Conservation (phyloP, 1,139 yeast genomes). For the Yamadazyma jaroonii region DNA sequence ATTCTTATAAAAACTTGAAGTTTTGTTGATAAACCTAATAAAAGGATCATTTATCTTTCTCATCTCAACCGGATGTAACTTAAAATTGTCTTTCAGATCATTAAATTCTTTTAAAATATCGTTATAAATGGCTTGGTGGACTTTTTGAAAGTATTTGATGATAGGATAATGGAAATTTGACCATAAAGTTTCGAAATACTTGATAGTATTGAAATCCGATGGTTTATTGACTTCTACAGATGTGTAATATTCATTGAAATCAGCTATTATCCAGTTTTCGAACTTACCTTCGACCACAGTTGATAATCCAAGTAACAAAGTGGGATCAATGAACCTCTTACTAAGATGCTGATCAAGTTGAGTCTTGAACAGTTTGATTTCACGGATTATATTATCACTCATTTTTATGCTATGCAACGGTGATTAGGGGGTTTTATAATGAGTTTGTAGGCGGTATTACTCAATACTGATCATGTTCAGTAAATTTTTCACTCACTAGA, state of each 20-base stretch:
- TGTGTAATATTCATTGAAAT: constrained; percentile 25
- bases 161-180: constrained; percentile 61
- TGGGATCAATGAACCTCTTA: constrained; percentile 37
- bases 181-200: constrained; percentile 53
- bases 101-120: constrained; percentile 15
- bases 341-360: constrained; percentile 30
- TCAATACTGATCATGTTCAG: no score
- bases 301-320: constrained; percentile 44
- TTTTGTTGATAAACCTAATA: constrained; percentile 45
- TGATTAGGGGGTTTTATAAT: background rate
- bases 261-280: constrained; percentile 33
- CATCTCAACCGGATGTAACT: constrained; percentile 48
- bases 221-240: constrained; percentile 15
- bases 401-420: background rate
- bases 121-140: constrained; percentile 30
- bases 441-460: no score
- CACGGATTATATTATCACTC: constrained; percentile 14
- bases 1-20: constrained; percentile 45
- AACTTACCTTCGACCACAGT: constrained; percentile 43
- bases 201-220: constrained; percentile 29
- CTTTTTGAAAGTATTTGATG: constrained; percentile 50
- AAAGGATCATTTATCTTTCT: constrained; percentile 54
- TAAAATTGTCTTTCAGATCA: constrained; percentile 16
- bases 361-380: constrained; percentile 22
- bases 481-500: no score